A percentile compares a stretch with the other conserved stretches of the same genome.
These are phyloP conservation scores for Ceratocystis albifundus DNA, from an alignment of 2,329 filamentous ascomycete genomes.

Conservation along the genomic window DNA sequence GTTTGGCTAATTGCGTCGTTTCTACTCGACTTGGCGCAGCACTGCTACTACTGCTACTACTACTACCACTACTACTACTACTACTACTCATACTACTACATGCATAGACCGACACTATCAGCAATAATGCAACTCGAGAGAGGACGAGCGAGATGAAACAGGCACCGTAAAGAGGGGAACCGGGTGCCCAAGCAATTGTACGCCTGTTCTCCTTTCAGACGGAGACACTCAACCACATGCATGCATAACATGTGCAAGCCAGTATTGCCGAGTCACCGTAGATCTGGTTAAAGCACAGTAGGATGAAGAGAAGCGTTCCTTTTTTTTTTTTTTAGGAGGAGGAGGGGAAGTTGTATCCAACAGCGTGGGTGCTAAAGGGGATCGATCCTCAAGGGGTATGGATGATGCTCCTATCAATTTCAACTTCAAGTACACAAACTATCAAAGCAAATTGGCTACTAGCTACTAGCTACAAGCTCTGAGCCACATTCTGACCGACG, in stretches of 20 bases:
- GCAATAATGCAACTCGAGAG: background rate
- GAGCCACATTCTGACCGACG: no score
- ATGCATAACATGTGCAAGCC: slow-evolving; percentile 1
- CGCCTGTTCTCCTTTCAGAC: background rate
- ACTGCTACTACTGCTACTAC: background rate
- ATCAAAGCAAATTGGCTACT: background rate
- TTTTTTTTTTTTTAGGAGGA: background rate
- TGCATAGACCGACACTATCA: background rate
- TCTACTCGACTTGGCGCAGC: background rate
- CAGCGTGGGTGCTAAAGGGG: background rate
- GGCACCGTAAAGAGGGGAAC: background rate
- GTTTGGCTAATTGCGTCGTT: background rate
- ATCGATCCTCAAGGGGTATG: background rate
- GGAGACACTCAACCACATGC: background rate
- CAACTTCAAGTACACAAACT: background rate
- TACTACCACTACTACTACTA: no score
- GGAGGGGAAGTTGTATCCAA: no score
- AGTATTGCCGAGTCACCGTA: background rate
- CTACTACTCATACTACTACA: no score
- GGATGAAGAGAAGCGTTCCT: background rate
- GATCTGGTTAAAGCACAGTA: background rate
- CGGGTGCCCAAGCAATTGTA: background rate
- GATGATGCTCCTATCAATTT: background rate
- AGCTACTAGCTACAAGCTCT: background rate
- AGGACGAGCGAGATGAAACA: background rate